phyloP scores from a whole-genome alignment of 352 stramenopile species.

The Globisporangium megalacanthum region DNA sequence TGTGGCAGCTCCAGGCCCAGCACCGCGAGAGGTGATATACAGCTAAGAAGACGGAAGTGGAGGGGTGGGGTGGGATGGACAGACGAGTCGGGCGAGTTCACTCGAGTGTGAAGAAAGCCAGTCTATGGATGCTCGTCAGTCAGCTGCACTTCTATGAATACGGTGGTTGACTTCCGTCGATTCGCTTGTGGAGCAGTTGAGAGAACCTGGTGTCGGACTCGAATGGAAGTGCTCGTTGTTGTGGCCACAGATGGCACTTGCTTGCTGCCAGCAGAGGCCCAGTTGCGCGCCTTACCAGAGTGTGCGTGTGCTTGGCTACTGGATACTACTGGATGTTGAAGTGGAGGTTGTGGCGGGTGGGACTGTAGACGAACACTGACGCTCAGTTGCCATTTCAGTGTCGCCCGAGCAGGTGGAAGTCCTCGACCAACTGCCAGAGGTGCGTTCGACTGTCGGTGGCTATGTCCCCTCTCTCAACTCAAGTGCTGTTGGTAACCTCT shows the following conservation, averaged over 20 bases:
- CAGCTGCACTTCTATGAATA: no score
- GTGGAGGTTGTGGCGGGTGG: neutral
- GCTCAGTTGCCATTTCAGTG: neutral
- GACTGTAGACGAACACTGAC: no score
- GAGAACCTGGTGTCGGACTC: neutral
- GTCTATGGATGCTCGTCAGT: no score
- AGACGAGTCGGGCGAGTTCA: neutral
- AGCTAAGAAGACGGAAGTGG: neutral
- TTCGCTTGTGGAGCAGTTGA: no score
- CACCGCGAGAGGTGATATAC: constrained; percentile 1
- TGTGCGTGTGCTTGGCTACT: neutral
- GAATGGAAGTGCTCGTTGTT: neutral
- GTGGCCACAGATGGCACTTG: neutral
- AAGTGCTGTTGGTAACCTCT: neutral
- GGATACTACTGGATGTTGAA: no score
- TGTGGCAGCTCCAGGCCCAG: constrained; percentile 51
- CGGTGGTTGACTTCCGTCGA: no score
- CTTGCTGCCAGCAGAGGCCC: neutral
- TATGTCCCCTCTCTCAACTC: neutral
- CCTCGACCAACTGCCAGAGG: neutral
- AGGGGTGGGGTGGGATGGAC: neutral
- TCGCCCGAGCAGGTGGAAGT: neutral
- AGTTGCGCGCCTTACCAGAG: constrained; percentile 2
- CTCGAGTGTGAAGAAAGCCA: no score
- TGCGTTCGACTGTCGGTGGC: neutral